Percentiles rank a stretch among this genome's conserved stretches.
phyloP scores from a whole-genome alignment of 768 basidiomycete genomes.

The Mycena alexandri region DNA sequence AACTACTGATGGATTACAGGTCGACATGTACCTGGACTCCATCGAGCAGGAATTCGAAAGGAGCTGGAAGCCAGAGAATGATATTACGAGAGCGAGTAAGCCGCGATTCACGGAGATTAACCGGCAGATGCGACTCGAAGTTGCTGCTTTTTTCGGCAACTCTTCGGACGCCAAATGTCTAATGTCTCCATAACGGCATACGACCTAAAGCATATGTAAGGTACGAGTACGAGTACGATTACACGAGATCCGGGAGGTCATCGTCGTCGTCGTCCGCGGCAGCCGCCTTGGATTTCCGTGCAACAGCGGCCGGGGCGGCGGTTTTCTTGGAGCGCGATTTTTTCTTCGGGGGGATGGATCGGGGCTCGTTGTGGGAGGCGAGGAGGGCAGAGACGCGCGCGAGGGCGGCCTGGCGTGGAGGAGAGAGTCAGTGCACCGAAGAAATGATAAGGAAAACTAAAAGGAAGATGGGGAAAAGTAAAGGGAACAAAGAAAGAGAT shows the following conservation, averaged over 20 bases:
- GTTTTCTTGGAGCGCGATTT: conserved; percentile 82
- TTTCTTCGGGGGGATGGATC: conserved; percentile 74
- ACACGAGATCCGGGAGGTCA: conserved; percentile 36
- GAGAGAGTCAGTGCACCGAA: conserved; percentile 47
- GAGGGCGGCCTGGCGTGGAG: conserved; percentile 69
- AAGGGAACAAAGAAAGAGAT: conserved; percentile 32
- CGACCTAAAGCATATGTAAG: conserved; percentile 20
- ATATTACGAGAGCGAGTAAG: too few relatives aligned
- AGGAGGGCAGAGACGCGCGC: conserved; percentile 82
- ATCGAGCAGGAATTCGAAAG: too few relatives aligned
- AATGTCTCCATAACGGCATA: conserved; percentile 12
- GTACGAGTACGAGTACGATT: background rate
- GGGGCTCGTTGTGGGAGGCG: conserved; percentile 79
- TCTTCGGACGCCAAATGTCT: too few relatives aligned
- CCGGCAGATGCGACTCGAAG: too few relatives aligned
- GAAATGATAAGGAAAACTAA: conserved; percentile 34
- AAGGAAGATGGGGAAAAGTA: conserved; percentile 36
- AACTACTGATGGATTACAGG: too few relatives aligned
- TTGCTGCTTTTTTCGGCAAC: too few relatives aligned
- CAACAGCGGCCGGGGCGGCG: conserved; percentile 41
- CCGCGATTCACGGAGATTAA: too few relatives aligned
- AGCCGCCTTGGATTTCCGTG: conserved; percentile 29
- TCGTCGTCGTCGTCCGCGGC: conserved; percentile 35
- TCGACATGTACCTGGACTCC: too few relatives aligned
- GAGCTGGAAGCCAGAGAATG: too few relatives aligned